Base-by-base conservation (phyloP, 2,329 filamentous ascomycete genomes). In the Didymella arachidicola region DNA sequence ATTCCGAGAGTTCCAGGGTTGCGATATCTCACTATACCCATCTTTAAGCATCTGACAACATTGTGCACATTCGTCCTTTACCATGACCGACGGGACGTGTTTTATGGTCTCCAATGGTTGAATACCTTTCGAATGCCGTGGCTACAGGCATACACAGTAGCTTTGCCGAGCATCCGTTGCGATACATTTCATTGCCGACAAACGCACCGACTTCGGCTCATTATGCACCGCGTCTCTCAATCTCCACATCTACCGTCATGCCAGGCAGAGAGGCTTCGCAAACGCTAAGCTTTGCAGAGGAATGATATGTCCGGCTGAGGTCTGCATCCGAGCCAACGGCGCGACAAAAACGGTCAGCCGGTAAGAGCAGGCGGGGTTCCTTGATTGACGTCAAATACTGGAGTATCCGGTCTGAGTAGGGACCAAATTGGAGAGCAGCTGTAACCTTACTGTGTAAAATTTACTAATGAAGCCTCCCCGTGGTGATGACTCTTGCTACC, bases 271-370 rank as follows among this genome's bases (percentile, higher is more conserved):
- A 45, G 53, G 44, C 50, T 30, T 53, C 26, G 45, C 39, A 49
- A 26, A 14, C 44, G 32, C 50, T 59, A 53, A 53, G 49, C 56
- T 59, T 50, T 34, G 25, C 39, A 53, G 42, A 53, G 56, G 39
- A 50, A 59, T 50, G 56, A 53, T 54, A n/a, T 46, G 56, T 41
- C 44, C 45, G 44, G 16, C n/a, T 42, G 27, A 32, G 12, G 22
- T 44, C 18, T 39, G 26, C 39, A 29, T 48, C 43, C 48, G 18
- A 53, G 36, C 7, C 30, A 53, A 16, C 22, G 49, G 49, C 38
- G 29, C 30, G 30, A 25, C 43, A 53, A 22, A 7, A 39, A 39
- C 12, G 18, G 19, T 22, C 26, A 38, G 43, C 49, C 38, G 36
- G 16, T 44, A 25, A 30, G 14, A 14, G 49, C 36, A 32, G 25